Evolutionary conservation across 768 basidiomycete species (phyloP).

Genomic region (Auricularia cornea): DNA sequence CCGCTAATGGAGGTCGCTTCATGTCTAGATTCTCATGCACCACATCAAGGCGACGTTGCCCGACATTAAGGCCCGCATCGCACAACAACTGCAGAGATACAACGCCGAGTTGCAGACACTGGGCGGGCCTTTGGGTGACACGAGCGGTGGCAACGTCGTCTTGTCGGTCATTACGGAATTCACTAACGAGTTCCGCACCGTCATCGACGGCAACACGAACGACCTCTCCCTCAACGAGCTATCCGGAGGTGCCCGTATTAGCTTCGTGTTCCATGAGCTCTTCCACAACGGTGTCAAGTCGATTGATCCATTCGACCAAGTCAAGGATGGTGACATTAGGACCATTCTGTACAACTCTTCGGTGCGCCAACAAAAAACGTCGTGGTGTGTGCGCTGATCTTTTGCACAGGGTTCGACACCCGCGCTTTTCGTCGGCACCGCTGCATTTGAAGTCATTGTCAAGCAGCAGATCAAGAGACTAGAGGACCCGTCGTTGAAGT

Average conservation of each 20-base stretch:
- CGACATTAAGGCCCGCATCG: constrained; percentile 94
- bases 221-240: constrained; percentile 93
- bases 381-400: constrained; percentile 26
- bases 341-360: constrained; percentile 97
- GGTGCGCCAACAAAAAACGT: constrained; percentile 18
- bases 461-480: constrained; percentile 98
- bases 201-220: constrained; percentile 96
- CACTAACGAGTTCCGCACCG: constrained; percentile 90
- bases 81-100: constrained; percentile 84
- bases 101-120: constrained; percentile 73
- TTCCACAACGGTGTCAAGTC: constrained; percentile 94
- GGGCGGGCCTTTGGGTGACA: constrained; percentile 81
- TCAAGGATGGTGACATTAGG: constrained; percentile 96
- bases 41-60: constrained; percentile 97
- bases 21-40: constrained; percentile 87
- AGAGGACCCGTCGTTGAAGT: constrained; percentile 89
- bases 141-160: constrained; percentile 82
- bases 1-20: background rate
- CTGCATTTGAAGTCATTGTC: constrained; percentile 96
- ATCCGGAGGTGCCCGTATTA: constrained; percentile 97
- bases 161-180: constrained; percentile 98
- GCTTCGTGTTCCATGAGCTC: constrained; percentile 97
- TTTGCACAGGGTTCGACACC: constrained; percentile 72
- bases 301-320: constrained; percentile 98
- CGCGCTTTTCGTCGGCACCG: constrained; percentile 90